Base-by-base conservation (phyloP, 1,284 basidiomycete species). In the Puccinia novopanici region DNA sequence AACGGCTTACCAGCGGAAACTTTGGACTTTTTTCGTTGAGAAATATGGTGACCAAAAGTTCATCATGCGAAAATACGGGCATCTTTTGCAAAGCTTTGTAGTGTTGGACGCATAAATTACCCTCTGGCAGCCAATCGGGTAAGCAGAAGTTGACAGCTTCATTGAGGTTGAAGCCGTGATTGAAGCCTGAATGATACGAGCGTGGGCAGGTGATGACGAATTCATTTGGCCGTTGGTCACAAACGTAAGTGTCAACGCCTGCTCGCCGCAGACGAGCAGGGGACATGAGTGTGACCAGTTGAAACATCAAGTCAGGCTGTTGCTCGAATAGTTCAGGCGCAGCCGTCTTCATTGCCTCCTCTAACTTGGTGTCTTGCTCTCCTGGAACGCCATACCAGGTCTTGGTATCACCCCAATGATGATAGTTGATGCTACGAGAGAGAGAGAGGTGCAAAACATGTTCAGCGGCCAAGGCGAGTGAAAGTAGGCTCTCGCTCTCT, bases 371-470 rank as follows among this genome's bases (percentile, higher is more conserved):
- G 37, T 96, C 95, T 83, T 97, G 93, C 77, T 90, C 90, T 34
- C 93, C 97, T 0, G 97, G 96, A 61, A 99, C 92, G 79, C 96
- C 96, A 87, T 99, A 99, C 97, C 97, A 99, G 0, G 96, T 99
- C 88, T 99, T 99, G 61, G 96, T 98, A 86, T 98, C 96, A 50
- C 97, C 96, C 93, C 94, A 98, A 86, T 98, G 96, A 77, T 85
- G 84, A 78, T 85, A 85, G 72, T 85, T 85, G 81, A 85, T 84
- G 63, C 84, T 80, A 30, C 37, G 34, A 34, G 34, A 4, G 45
- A 40, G 55, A 74, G 50, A 27, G 9, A 59, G 22, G 40, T 17
- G 22, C 17, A 63, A 42, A 75, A 45, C 13, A 40, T 4, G 27
- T 45, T 59, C 24, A 75, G 73, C 37, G 17, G 67, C 13, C 40